Evolutionary conservation across 2,329 filamentous ascomycete species (phyloP).

Genomic region (Apiospora sp.): DNA sequence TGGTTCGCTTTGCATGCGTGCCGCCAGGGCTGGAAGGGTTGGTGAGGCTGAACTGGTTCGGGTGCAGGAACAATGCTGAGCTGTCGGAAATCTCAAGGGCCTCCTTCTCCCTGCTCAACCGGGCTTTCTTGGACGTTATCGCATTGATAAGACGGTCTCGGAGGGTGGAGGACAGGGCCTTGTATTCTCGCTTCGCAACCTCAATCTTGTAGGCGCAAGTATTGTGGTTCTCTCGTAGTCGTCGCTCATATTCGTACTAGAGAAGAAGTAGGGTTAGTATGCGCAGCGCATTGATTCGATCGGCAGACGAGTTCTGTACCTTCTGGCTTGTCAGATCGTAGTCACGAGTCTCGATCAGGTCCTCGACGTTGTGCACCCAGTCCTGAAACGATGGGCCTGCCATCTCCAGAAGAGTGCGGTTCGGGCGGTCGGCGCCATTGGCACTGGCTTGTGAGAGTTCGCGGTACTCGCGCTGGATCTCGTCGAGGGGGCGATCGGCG

Average conservation of each 20-base stretch:
- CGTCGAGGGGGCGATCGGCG: slow-evolving; percentile 56
- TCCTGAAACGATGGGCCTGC: slow-evolving; percentile 86
- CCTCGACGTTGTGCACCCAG: slow-evolving; percentile 87
- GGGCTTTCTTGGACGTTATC: slow-evolving; percentile 69
- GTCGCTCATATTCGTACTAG: slow-evolving; percentile 70
- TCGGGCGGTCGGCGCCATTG: slow-evolving; percentile 46
- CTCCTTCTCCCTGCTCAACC: slow-evolving; percentile 71
- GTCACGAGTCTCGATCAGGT: slow-evolving; percentile 87
- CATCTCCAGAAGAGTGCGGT: slow-evolving; percentile 70
- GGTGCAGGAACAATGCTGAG: slow-evolving; percentile 70
- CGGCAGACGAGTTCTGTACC: slow-evolving; percentile 56
- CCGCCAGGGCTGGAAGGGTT: slow-evolving; percentile 71
- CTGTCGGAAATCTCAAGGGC: slow-evolving; percentile 72
- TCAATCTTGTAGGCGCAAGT: slow-evolving; percentile 68
- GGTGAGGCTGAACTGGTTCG: slow-evolving; percentile 72
- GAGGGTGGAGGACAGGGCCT: slow-evolving; percentile 65
- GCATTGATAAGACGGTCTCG: slow-evolving; percentile 73
- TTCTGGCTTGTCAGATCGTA: slow-evolving; percentile 81
- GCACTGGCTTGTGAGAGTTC: slow-evolving; percentile 46
- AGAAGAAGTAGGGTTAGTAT: slow-evolving; percentile 27
- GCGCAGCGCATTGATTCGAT: neutral
- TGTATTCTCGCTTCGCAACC: slow-evolving; percentile 68
- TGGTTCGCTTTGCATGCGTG: slow-evolving; percentile 68
- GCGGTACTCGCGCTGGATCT: slow-evolving; percentile 52
- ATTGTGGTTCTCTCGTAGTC: slow-evolving; percentile 65